Evolutionary conservation across 2,329 filamentous ascomycete species (phyloP), one percentile per base, ranked within the genome.

Genomic region (Lachnellula cervina): DNA sequence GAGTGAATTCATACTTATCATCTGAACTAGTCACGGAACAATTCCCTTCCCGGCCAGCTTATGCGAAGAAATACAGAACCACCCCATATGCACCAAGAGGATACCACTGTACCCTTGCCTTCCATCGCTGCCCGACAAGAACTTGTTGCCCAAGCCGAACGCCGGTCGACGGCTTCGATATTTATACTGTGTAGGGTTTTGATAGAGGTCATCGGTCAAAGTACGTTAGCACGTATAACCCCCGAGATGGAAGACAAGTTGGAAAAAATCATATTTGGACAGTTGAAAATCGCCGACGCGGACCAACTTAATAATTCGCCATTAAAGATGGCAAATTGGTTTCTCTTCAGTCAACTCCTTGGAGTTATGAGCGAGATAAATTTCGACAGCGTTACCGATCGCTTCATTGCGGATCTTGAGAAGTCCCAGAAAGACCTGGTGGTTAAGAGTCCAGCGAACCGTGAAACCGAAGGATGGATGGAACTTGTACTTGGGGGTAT

Each of bases 291-390:
- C 46, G 88, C 91, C 7, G 92, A 97, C 58, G 85, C 89, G 0
- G 90, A 96, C 7, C 85, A 92, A 66, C 76, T 93, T 3, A 77
- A 84, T 59, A 78, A 86, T 8, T 96, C 91, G 0, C 86, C 89
- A 0, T 77, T 97, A 23, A 90, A 91, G 62, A 84, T 94, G 72
- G 89, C 94, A 14, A 99, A 99, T 66, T 99, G 93, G 93, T 89
- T 90, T 57, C 84, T 99, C 2, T 97, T 97, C 70, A 87, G 90
- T 19, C 89, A 96, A 66, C 77, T 99, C 3, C 81, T 99, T 1
- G 94, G 95, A n/a, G 88, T 92, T 40, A 96, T 99, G 89, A 97
- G 94, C 72, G 88, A 89, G 45, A 86, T 94, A 61, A 93, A 95
- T 68, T 97, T 99, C 70, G 76, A 83, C 16, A 89, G 86, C 54